These are phyloP conservation scores for Pseudozyma tsukubaensis DNA, from an alignment of 1,284 basidiomycete species.

Conservation along the genomic window DNA sequence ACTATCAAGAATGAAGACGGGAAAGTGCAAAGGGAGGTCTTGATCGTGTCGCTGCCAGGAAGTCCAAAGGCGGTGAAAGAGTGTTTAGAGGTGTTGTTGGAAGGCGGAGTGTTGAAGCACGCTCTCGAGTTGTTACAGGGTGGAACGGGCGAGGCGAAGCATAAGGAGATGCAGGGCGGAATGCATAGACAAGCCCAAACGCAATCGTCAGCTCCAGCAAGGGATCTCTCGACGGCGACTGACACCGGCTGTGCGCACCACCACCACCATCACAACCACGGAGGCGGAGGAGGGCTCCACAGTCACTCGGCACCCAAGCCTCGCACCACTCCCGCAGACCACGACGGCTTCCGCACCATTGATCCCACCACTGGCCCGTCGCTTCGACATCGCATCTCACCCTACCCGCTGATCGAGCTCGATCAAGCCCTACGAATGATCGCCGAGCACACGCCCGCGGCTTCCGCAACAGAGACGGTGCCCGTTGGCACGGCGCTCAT, in stretches of 20 bases:
- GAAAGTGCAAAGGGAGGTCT: conserved; percentile 70
- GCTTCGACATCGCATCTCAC: conserved; percentile 72
- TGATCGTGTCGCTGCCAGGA: conserved; percentile 84
- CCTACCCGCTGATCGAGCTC: conserved; percentile 79
- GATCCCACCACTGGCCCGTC: conserved; percentile 73
- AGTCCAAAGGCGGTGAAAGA: conserved; percentile 85
- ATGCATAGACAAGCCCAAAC: conserved; percentile 7
- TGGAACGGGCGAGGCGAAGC: conserved; percentile 76
- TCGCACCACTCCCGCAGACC: conserved; percentile 45
- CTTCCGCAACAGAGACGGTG: conserved; percentile 3
- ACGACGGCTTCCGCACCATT: conserved; percentile 72
- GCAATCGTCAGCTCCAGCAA: no score
- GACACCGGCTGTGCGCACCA: conserved; percentile 33
- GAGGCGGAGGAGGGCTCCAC: conserved; percentile 42
- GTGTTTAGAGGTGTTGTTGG: conserved; percentile 77
- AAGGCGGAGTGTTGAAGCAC: conserved; percentile 73
- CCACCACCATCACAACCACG: conserved; percentile 51
- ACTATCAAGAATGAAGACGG: background rate
- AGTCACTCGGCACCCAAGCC: conserved; percentile 38
- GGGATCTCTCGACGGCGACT: conserved; percentile 10
- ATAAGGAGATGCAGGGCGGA: conserved; percentile 66
- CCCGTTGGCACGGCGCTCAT: conserved; percentile 71
- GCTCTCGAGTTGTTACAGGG: conserved; percentile 81
- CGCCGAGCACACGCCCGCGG: conserved; percentile 71
- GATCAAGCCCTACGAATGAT: conserved; percentile 76